Conservation (phyloP, 805 yeast genomes). For the Candida methanosorbosa region DNA sequence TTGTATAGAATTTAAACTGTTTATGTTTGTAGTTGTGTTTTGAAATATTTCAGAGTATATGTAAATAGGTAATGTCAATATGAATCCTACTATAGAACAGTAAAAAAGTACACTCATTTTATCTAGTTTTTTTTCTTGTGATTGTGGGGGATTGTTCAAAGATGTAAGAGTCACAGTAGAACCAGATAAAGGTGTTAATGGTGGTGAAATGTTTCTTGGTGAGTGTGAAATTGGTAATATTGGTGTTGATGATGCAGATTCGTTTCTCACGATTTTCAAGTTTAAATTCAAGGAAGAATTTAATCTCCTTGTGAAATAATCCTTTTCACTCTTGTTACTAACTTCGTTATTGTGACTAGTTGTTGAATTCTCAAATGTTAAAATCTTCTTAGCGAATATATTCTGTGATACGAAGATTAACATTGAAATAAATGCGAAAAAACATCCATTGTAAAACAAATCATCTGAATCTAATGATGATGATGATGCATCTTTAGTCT, state of each 20-base stretch:
- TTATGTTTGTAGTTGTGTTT: conserved; percentile 11
- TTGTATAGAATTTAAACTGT: conserved; percentile 26
- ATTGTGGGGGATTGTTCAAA: conserved; percentile 4
- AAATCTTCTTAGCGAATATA: conserved; percentile 67
- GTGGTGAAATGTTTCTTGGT: conserved; percentile 15
- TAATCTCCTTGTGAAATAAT: conserved; percentile 16
- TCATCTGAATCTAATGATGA: conserved; percentile 18
- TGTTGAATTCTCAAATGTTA: conserved; percentile 37
- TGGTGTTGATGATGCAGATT: conserved; percentile 26
- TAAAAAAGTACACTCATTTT: conserved; percentile 64
- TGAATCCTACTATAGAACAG: conserved; percentile 64
- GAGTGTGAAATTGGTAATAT: conserved; percentile 24
- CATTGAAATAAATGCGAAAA: conserved; percentile 48
- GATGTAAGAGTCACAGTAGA: conserved; percentile 2
- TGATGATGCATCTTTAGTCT: too few relatives aligned
- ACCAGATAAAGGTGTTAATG: conserved; percentile 16
- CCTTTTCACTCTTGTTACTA: conserved; percentile 7
- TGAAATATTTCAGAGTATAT: conserved; percentile 40
- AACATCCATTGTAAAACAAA: conserved; percentile 31
- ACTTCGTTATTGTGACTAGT: conserved; percentile 1
- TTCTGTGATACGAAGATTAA: conserved; percentile 70
- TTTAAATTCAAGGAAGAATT: conserved; percentile 16
- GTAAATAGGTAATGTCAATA: conserved; percentile 60
- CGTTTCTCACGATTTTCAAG: conserved; percentile 19
- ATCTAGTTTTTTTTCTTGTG: conserved; percentile 40